phyloP scores from a whole-genome alignment of 306 rosid genomes.

The Sophora flavescens region DNA sequence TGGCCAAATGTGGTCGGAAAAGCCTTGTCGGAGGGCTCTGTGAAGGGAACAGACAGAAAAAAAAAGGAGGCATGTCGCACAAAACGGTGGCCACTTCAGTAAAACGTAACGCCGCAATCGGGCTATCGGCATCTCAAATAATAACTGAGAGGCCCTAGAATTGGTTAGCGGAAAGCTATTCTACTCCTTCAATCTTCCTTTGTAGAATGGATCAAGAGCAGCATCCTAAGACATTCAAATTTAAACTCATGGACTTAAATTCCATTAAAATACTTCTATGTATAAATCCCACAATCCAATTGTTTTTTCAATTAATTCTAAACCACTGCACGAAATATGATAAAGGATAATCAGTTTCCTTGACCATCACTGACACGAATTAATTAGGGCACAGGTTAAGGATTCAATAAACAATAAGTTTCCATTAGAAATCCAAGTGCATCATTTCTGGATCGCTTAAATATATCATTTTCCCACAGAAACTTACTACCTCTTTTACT shows the following conservation, averaged over 20 bases:
- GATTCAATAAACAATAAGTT: too few relatives aligned
- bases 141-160: slow-evolving; percentile 3
- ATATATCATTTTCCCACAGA: too few relatives aligned
- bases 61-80: neutral
- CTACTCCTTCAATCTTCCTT: slow-evolving; percentile 13
- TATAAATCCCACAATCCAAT: slow-evolving; percentile 9
- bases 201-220: neutral
- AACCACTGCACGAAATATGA: neutral
- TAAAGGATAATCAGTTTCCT: neutral
- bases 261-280: neutral
- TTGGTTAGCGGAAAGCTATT: neutral
- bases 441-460: too few relatives aligned
- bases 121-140: slow-evolving; percentile 7
- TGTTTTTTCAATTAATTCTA: neutral
- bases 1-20: neutral
- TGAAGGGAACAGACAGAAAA: too few relatives aligned
- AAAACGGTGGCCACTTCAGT: neutral
- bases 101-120: neutral
- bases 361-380: neutral
- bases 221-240: slow-evolving; percentile 10
- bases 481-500: too few relatives aligned
- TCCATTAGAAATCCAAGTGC: too few relatives aligned
- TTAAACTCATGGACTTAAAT: neutral
- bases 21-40: neutral
- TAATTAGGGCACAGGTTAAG: too few relatives aligned